These are phyloP conservation scores for Mucuna pruriens DNA, from an alignment of 306 rosid genomes.

Conservation along the genomic window DNA sequence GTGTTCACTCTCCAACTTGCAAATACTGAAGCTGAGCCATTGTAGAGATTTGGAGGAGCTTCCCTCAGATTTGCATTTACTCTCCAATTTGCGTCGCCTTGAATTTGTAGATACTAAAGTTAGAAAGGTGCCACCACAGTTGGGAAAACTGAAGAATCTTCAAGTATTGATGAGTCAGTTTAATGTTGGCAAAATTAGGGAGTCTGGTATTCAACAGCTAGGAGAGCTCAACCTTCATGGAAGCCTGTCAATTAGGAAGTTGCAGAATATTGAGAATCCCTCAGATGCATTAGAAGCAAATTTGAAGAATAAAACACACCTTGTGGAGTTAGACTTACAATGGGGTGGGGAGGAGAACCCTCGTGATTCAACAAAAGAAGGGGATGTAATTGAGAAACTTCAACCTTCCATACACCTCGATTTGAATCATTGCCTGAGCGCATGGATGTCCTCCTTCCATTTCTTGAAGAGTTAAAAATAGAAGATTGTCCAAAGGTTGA, in stretches of 20 bases:
- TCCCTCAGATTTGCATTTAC: no score
- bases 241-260: background rate
- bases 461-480: background rate
- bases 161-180: background rate
- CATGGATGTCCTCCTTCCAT: background rate
- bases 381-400: background rate
- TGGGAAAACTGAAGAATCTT: background rate
- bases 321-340: background rate
- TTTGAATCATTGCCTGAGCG: background rate
- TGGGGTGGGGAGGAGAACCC: background rate
- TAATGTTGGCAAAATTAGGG: background rate
- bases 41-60: no score
- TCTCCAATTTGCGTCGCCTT: no score
- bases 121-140: background rate
- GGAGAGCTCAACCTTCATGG: background rate
- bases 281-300: background rate
- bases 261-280: background rate
- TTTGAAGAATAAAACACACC: background rate
- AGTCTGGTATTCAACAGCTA: background rate
- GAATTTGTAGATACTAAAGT: no score
- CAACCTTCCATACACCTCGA: background rate
- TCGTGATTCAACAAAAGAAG: background rate
- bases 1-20: no score
- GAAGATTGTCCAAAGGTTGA: background rate
- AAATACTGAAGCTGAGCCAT: no score